Evolutionary conservation across 495 filamentous ascomycete species (phyloP), one percentile per base, ranked within the genome.

Genomic region (Cryomyces minteri): DNA sequence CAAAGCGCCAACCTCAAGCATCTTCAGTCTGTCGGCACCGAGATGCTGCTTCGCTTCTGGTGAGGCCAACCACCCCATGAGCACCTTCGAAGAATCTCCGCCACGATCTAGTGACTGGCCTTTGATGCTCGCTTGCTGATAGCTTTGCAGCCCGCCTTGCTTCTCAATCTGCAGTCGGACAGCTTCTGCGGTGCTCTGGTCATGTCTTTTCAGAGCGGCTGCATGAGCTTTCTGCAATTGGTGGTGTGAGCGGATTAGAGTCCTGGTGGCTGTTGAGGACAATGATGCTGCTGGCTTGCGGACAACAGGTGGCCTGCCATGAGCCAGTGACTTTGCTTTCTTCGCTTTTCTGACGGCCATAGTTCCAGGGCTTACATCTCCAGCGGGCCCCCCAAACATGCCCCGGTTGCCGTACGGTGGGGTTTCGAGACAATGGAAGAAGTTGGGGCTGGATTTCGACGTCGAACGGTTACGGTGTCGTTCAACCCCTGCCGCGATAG

Each of bases 1-100:
- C 41, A 99, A 70, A 8, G 86, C 85, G 31, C 90, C 90, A 42
- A 99, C 77, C 58, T 99, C 90, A 5, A 99, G 72, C 61, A 95
- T 70, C 14, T 69, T 70, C 30, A 83, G 55, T 43, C 63, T 65
- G 54, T 48, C 48, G 56, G 52, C 47, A 53, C 51, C 38, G 50
- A 44, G 31, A 40, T 56, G 45, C 10, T 12, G 32, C 43, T 54
- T 51, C 18, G 31, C 44, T 52, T 34, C 53, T 48, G 25, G 48
- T 46, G 43, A 58, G 43, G 48, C 59, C 32, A 96, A 70, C 90
- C 90, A 99, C 57, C 88, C 71, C 63, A 95, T 72, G 18, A 99
- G 67, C 4, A 88, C 65, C 55, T 72, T 80, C 40, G 85, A 93
- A 25, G 84, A 88, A 66, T 99, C 90, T 25, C 90, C 90, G 10